Conservation (phyloP, 202 grass and related monocot species). For the Musa balbisiana region DNA sequence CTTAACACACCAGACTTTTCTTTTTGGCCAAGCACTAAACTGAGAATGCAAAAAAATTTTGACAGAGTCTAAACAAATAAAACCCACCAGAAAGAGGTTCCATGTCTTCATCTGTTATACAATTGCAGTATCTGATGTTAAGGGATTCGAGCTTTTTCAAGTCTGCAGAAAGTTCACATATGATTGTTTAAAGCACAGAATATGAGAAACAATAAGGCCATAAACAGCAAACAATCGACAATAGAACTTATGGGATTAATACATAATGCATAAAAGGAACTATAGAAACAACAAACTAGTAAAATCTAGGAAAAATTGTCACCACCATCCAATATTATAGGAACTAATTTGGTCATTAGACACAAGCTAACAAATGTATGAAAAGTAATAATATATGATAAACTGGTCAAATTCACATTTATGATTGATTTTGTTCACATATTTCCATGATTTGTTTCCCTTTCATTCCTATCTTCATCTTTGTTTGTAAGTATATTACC, state of each 20-base stretch:
- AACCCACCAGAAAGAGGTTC: constrained; percentile 68
- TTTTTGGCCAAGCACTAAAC: not conserved
- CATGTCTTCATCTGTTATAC: constrained; percentile 88
- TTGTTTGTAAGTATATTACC: not conserved
- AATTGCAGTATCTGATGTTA: constrained; percentile 88
- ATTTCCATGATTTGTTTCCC: not conserved
- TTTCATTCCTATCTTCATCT: not conserved
- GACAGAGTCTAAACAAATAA: not conserved
- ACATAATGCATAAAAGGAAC: not conserved
- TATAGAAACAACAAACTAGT: not conserved
- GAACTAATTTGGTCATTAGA: not conserved
- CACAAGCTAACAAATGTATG: not conserved
- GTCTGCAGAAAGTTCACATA: constrained; percentile 34
- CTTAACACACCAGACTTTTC: not conserved
- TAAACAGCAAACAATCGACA: not conserved
- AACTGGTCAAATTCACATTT: not conserved
- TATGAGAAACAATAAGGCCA: no score
- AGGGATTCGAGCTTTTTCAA: constrained; percentile 85
- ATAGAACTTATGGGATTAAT: not conserved
- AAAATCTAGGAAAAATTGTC: not conserved
- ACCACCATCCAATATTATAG: not conserved
- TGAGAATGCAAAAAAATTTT: not conserved
- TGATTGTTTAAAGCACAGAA: not conserved
- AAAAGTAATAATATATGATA: not conserved
- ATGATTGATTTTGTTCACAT: not conserved